Evolutionary conservation across 2,329 filamentous ascomycete species (phyloP), one percentile per base, ranked within the genome.

Genomic region (Fusarium multiceps): DNA sequence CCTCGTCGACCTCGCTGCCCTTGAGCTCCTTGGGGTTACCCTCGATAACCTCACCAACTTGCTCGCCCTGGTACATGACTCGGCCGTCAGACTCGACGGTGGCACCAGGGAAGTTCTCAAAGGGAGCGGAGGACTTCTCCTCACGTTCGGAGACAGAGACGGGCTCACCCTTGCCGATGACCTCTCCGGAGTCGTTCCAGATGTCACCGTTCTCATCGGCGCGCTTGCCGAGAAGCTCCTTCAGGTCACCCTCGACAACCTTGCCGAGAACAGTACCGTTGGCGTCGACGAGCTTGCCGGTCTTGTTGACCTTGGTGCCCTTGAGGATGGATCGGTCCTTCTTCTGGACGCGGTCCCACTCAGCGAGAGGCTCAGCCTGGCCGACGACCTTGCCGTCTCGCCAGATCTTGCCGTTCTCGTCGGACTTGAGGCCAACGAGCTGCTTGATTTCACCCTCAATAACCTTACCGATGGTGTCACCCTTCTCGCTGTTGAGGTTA

Each of bases 121-220:
- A 89, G 0, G 87, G 87, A 3, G 84, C 80, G 4, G 81, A 80
- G 16, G 84, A 82, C 61, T 80, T 80, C 2, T 85, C 83, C 40
- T 86, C 85, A 6, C 84, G 82, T 69, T 89, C 87, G 18, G 78
- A 78, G 6, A 85, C 81, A 5, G 90, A 86, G 2, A 79, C 64
- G 14, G 90, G 86, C 79, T 93, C 90, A 45, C 86, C 88, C 55
- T 87, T 86, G 30, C 91, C 91, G 53, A 93, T 86, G 40, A 91
- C 83, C 77, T 92, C 87, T 64, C 91, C 91, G 8, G 83, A 83
- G 65, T 92, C 90, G 74, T 89, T 89, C 88, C 89, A 93, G 80
- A 93, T 90, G 69, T 90, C 84, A 46, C 91, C 91, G 37, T 91
- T 80, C 56, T 87, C 88, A 66, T 92, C 90, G 34, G 88, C 82